These are phyloP conservation scores for Colletotrichum kahawae DNA, from an alignment of 2,329 filamentous ascomycete genomes.

Conservation along the genomic window DNA sequence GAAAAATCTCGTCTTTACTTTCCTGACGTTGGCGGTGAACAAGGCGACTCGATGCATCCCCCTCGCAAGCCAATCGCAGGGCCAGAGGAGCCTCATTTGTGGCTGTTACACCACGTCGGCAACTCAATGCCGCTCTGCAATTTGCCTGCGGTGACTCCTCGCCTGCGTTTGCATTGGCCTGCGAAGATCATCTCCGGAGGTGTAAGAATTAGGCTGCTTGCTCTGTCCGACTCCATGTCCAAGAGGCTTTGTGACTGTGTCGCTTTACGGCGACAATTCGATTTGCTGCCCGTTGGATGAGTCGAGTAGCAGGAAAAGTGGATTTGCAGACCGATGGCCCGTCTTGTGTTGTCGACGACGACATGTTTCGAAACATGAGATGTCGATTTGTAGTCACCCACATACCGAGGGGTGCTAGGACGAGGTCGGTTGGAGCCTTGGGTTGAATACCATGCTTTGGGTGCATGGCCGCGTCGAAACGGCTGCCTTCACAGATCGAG, in stretches of 20 bases:
- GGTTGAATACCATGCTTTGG: not conserved
- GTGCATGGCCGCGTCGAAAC: not conserved
- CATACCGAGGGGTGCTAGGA: not conserved
- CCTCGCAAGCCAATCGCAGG: not conserved
- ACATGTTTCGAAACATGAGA: constrained; percentile 3
- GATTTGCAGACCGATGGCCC: not conserved
- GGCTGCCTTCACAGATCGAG: not conserved
- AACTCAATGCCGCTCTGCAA: not conserved
- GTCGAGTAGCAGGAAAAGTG: not conserved
- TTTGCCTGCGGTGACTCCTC: not conserved
- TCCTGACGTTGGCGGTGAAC: not conserved
- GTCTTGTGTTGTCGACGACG: not conserved
- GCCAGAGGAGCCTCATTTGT: not conserved
- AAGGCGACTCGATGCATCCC: not conserved
- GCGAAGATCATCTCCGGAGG: not conserved
- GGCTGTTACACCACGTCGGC: constrained; percentile 12
- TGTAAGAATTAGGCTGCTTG: not conserved
- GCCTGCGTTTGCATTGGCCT: not conserved
- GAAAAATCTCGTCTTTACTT: not conserved
- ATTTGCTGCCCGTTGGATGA: not conserved
- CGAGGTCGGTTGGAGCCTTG: not conserved
- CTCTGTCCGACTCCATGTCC: not conserved
- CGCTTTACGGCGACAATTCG: not conserved
- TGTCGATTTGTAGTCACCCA: not conserved
- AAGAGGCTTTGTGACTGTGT: not conserved